phyloP scores from a whole-genome alignment of 148 eudicot genomes.

The Chenopodium suecicum region DNA sequence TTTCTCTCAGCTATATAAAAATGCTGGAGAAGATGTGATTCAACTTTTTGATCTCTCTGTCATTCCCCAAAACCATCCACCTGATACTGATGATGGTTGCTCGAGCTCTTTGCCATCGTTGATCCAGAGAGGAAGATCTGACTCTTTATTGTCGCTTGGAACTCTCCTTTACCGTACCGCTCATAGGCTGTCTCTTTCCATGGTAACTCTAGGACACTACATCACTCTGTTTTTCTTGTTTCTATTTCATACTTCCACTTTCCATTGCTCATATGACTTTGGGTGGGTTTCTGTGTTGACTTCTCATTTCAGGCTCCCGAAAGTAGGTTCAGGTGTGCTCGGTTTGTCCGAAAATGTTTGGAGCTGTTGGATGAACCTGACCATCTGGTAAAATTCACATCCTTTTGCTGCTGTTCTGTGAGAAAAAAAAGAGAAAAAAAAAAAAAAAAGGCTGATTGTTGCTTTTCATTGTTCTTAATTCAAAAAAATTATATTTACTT shows the following conservation, averaged over 20 bases:
- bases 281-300: slow-evolving; percentile 7
- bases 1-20: slow-evolving; percentile 70
- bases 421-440: neutral
- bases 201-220: slow-evolving; percentile 38
- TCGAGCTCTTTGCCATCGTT: slow-evolving; percentile 65
- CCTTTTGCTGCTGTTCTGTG: neutral
- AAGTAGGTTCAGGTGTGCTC: slow-evolving; percentile 71
- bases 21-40: slow-evolving; percentile 93
- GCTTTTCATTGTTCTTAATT: neutral
- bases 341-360: slow-evolving; percentile 78
- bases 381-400: slow-evolving; percentile 55
- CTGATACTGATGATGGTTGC: slow-evolving; percentile 55
- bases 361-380: slow-evolving; percentile 89
- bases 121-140: slow-evolving; percentile 68
- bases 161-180: slow-evolving; percentile 82
- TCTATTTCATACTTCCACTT: neutral
- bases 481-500: neutral
- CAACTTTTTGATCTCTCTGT: slow-evolving; percentile 91
- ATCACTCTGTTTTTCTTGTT: neutral
- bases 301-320: slow-evolving; percentile 54
- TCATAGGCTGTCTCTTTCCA: slow-evolving; percentile 87
- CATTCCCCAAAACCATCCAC: slow-evolving; percentile 58
- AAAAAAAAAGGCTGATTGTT: neutral
- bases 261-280: neutral
- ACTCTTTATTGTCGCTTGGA: slow-evolving; percentile 81